A percentile compares a stretch with the other conserved stretches of the same genome.
Evolutionary conservation across 768 basidiomycete genomes (phyloP).

Genomic region (Lactarius psammicola): DNA sequence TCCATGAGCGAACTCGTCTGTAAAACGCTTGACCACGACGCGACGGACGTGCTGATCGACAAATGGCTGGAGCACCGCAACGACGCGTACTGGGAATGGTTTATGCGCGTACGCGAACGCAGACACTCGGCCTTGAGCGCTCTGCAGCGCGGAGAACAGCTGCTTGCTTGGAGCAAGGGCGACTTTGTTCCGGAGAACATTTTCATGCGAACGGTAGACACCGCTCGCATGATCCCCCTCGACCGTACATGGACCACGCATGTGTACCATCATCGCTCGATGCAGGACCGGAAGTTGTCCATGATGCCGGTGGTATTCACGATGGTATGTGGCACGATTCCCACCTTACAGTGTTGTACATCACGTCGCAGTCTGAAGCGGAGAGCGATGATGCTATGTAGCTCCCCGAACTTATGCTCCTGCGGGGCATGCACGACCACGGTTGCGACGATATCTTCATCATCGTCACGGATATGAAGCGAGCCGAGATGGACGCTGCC

Average conservation of each 20-base stretch:
- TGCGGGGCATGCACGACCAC: conserved; percentile 77
- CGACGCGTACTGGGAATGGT: conserved; percentile 78
- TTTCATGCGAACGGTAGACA: conserved; percentile 77
- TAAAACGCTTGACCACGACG: conserved; percentile 73
- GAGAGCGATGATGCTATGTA: conserved; percentile 33
- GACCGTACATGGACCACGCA: conserved; percentile 82
- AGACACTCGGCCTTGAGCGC: conserved; percentile 54
- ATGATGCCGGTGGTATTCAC: conserved; percentile 83
- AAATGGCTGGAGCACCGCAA: conserved; percentile 80
- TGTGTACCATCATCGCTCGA: conserved; percentile 73
- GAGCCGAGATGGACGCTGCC: conserved; percentile 77
- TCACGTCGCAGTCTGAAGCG: not conserved
- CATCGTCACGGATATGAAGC: conserved; percentile 75
- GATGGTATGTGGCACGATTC: conserved; percentile 56
- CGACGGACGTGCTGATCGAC: conserved; percentile 77
- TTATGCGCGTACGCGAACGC: conserved; percentile 63
- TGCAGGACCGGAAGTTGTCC: conserved; percentile 66
- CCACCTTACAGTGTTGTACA: not conserved
- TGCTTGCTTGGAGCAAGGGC: conserved; percentile 58
- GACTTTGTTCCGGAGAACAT: conserved; percentile 78
- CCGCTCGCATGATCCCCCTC: conserved; percentile 72
- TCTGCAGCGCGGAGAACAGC: conserved; percentile 40
- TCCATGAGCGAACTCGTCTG: conserved; percentile 77
- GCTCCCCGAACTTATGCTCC: conserved; percentile 77
- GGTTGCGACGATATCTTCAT: conserved; percentile 78